phyloP scores from a whole-genome alignment of 805 yeast genomes.

The Ogataea polymorpha region DNA sequence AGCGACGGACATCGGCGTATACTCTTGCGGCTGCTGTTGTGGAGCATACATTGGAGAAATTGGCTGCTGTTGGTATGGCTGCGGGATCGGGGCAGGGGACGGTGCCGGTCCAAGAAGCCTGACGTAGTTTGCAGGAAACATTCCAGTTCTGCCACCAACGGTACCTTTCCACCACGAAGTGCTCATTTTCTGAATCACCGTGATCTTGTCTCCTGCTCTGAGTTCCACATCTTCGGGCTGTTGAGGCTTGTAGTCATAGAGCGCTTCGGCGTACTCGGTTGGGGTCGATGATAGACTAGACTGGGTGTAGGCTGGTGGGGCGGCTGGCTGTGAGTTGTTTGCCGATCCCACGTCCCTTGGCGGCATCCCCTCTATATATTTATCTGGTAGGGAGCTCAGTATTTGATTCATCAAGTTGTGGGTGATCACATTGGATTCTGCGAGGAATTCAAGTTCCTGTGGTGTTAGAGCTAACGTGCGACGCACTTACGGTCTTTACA shows the following conservation, averaged over 20 bases:
- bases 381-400: constrained; percentile 50
- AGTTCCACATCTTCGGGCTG: constrained; percentile 73
- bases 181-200: constrained; percentile 69
- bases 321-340: constrained; percentile 5
- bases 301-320: constrained; percentile 5
- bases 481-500: constrained; percentile 46
- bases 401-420: constrained; percentile 52
- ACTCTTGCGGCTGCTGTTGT: constrained; percentile 23
- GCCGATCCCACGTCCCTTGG: constrained; percentile 26
- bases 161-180: constrained; percentile 92
- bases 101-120: constrained; percentile 30
- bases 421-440: constrained; percentile 70
- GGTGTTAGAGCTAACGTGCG: background rate
- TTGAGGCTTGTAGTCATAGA: constrained; percentile 72
- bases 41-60: constrained; percentile 17
- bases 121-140: constrained; percentile 90
- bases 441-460: constrained; percentile 71
- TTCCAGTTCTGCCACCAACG: constrained; percentile 58
- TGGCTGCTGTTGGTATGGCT: constrained; percentile 23
- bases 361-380: constrained; percentile 45
- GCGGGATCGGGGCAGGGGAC: constrained; percentile 19
- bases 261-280: constrained; percentile 52
- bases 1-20: constrained; percentile 21
- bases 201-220: constrained; percentile 62
- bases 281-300: constrained; percentile 11